Percentiles rank a stretch among this genome's conserved stretches.
phyloP scores from a whole-genome alignment of 441 rosid genomes.

The Adansonia madagascariensis region DNA sequence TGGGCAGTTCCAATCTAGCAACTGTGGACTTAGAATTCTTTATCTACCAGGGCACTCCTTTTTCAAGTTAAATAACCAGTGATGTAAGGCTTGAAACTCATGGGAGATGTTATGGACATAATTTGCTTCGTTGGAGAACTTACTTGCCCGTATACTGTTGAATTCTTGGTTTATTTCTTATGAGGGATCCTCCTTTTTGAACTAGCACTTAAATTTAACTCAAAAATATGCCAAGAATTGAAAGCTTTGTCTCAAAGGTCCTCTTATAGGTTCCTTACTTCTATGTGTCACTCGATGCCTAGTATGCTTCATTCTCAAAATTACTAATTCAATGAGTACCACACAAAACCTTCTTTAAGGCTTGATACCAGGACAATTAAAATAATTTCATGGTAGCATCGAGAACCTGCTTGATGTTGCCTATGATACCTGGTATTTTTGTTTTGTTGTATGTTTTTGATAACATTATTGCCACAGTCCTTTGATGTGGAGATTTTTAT shows the following conservation, averaged over 20 bases:
- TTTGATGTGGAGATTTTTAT: background rate
- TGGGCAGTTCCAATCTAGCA: background rate
- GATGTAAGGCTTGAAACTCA: background rate
- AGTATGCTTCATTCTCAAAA: background rate
- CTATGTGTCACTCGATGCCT: background rate
- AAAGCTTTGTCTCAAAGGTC: background rate
- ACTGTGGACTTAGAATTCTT: background rate
- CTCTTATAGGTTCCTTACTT: background rate
- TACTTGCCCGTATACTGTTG: background rate
- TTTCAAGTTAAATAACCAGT: background rate
- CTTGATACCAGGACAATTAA: background rate
- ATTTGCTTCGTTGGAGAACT: background rate
- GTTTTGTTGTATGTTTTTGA: constrained; percentile 6
- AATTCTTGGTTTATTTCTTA: background rate
- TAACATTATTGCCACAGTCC: background rate
- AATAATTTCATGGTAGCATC: background rate
- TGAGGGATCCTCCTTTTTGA: background rate
- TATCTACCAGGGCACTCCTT: background rate
- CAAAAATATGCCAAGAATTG: background rate
- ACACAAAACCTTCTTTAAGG: background rate
- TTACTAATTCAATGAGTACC: background rate
- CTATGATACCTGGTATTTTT: background rate
- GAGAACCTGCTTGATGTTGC: background rate
- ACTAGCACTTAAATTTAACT: background rate
- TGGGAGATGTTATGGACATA: background rate